Conservation (phyloP, 352 stramenopile genomes). For the Peronosclerospora sorghi region DNA sequence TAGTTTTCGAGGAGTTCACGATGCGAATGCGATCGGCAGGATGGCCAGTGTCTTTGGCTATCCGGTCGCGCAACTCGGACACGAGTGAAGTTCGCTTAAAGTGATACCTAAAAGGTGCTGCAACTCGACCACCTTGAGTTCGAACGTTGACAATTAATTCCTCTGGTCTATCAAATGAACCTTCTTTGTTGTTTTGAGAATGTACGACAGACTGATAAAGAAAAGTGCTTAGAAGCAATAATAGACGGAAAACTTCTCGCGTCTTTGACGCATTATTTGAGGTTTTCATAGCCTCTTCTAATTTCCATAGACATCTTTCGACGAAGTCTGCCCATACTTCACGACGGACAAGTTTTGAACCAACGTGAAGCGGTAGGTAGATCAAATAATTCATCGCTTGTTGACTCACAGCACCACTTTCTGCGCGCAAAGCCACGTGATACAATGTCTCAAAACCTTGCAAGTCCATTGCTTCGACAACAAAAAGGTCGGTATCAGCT, state of each 20-base stretch:
- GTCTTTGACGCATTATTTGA: constrained; percentile 11
- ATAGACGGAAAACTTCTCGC: constrained; percentile 33
- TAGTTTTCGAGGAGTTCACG: constrained; percentile 59
- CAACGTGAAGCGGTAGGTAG: constrained; percentile 56
- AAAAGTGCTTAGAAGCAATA: constrained; percentile 70
- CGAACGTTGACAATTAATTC: constrained; percentile 58
- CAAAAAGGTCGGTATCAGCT: constrained; percentile 23
- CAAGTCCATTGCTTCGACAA: constrained; percentile 46
- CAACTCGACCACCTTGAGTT: constrained; percentile 49
- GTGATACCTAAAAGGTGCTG: constrained; percentile 51
- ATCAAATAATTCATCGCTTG: constrained; percentile 60
- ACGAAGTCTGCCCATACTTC: constrained; percentile 66
- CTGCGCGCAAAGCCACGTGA: constrained; percentile 29
- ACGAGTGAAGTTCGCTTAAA: constrained; percentile 47
- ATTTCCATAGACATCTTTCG: constrained; percentile 27
- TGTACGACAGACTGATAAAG: constrained; percentile 51
- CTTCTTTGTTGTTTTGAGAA: constrained; percentile 11
- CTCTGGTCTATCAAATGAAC: constrained; percentile 31
- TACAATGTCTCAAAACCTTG: constrained; percentile 56
- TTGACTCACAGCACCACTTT: constrained; percentile 31
- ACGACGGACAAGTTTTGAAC: constrained; percentile 51
- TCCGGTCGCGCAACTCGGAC: constrained; percentile 45
- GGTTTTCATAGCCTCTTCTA: constrained; percentile 30
- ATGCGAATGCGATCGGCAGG: constrained; percentile 51
- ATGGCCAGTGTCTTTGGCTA: constrained; percentile 54